Conservation (phyloP, 345 rosid genomes). For the Atalantia buxifolia region DNA sequence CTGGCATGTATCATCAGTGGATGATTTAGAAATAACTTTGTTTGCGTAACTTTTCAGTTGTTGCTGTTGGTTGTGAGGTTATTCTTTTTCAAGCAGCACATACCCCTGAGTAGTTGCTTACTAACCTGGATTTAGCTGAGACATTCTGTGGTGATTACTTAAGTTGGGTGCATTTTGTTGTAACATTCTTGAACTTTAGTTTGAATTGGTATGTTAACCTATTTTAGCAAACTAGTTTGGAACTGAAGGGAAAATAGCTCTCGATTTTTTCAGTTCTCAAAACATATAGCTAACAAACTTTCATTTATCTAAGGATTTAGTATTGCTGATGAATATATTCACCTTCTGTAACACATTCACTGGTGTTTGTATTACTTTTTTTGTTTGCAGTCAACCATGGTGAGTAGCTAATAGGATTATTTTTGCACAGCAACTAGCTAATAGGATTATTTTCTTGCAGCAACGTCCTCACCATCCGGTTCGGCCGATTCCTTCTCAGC, state of each 20-base stretch:
- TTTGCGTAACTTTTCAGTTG: not conserved
- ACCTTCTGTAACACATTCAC: not conserved
- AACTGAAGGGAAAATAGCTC: not conserved
- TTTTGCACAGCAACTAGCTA: not conserved
- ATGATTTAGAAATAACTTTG: not conserved
- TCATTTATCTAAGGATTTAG: not conserved
- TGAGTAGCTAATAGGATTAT: conserved; percentile 7
- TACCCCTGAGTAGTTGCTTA: not conserved
- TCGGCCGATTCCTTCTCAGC: conserved; percentile 96
- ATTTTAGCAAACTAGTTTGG: not conserved
- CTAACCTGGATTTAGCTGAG: not conserved
- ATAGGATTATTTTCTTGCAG: conserved; percentile 43
- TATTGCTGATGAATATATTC: not conserved
- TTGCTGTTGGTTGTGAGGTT: not conserved
- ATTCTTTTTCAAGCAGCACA: not conserved
- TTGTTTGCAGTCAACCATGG: not conserved
- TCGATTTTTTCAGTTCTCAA: not conserved
- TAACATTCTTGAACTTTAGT: not conserved
- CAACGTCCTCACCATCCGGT: conserved; percentile 96
- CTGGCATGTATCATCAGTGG: not conserved
- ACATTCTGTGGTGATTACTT: not conserved
- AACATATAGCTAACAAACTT: not conserved
- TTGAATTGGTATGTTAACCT: not conserved
- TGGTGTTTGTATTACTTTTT: not conserved
- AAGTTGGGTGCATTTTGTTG: not conserved